A percentile compares a stretch with the other conserved stretches of the same genome.
These are phyloP conservation scores for Podosphaera aphanis DNA, from an alignment of 2,329 filamentous ascomycete species.

Conservation along the genomic window DNA sequence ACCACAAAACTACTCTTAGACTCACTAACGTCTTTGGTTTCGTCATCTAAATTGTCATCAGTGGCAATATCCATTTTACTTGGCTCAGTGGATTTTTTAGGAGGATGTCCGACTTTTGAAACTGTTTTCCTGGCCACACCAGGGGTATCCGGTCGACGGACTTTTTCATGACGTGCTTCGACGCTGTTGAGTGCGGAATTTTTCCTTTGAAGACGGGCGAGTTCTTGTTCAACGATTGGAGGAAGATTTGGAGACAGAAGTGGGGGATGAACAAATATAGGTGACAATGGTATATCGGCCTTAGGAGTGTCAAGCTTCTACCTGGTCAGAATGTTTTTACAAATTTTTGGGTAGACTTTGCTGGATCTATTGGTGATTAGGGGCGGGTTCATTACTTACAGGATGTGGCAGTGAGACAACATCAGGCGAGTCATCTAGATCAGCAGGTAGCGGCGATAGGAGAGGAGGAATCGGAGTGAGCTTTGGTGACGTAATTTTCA, in stretches of 20 bases:
- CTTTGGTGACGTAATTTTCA: slow-evolving; percentile 5
- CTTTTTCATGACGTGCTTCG: slow-evolving; percentile 14
- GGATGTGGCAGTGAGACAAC: neutral
- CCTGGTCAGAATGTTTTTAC: neutral
- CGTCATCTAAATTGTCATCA: too few species aligned
- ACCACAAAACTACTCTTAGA: slow-evolving; percentile 7
- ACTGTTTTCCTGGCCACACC: slow-evolving; percentile 15
- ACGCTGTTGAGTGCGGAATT: slow-evolving; percentile 9
- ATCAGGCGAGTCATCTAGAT: slow-evolving; percentile 7
- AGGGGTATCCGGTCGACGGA: slow-evolving; percentile 13
- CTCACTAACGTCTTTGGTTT: neutral
- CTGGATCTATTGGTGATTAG: slow-evolving; percentile 5
- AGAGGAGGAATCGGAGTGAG: slow-evolving; percentile 7
- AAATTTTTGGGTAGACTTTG: slow-evolving; percentile 2
- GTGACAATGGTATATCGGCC: slow-evolving; percentile 2
- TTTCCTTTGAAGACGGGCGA: slow-evolving; percentile 9
- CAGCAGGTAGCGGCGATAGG: slow-evolving; percentile 11
- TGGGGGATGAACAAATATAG: slow-evolving; percentile 10
- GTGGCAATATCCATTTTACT: slow-evolving; percentile 2
- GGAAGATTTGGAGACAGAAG: slow-evolving; percentile 15
- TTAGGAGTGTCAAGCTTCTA: too few species aligned
- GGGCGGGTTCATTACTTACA: slow-evolving; percentile 3
- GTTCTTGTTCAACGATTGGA: slow-evolving; percentile 12
- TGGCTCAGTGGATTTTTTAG: slow-evolving; percentile 11
- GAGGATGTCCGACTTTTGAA: slow-evolving; percentile 14